These are phyloP conservation scores for Brettanomyces bruxellensis DNA, from an alignment of 805 yeast genomes.

Conservation along the genomic window DNA sequence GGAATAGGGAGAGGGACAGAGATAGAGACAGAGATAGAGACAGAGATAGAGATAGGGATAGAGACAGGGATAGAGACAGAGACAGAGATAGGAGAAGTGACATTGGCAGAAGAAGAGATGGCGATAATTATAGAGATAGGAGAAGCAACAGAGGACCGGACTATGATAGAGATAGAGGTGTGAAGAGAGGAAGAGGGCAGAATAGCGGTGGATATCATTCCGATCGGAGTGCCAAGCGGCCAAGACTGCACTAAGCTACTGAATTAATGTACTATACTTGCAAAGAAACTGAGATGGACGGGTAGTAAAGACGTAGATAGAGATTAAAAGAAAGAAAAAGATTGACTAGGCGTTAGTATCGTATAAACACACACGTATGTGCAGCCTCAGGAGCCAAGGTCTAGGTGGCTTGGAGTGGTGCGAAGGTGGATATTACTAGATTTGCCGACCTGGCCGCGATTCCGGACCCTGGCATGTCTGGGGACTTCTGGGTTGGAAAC, in stretches of 20 bases:
- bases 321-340: too few species aligned
- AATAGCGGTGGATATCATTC: not conserved
- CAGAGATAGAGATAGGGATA: slow-evolving; percentile 1
- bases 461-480: slow-evolving; percentile 8
- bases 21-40: slow-evolving; percentile 1
- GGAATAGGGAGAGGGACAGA: slow-evolving; percentile 2
- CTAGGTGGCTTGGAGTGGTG: too few species aligned
- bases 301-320: too few species aligned
- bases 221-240: too few species aligned
- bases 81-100: slow-evolving; percentile 1
- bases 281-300: too few species aligned
- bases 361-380: too few species aligned
- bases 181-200: slow-evolving; percentile 1
- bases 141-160: not conserved
- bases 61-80: not conserved
- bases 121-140: not conserved
- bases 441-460: not conserved
- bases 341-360: too few species aligned
- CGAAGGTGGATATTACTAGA: too few species aligned
- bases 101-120: not conserved
- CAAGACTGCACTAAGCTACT: too few species aligned
- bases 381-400: too few species aligned
- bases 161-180: not conserved
- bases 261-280: too few species aligned
- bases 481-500: not conserved